phyloP scores from a whole-genome alignment of 2,329 filamentous ascomycete species.

The Fusarium chaquense region DNA sequence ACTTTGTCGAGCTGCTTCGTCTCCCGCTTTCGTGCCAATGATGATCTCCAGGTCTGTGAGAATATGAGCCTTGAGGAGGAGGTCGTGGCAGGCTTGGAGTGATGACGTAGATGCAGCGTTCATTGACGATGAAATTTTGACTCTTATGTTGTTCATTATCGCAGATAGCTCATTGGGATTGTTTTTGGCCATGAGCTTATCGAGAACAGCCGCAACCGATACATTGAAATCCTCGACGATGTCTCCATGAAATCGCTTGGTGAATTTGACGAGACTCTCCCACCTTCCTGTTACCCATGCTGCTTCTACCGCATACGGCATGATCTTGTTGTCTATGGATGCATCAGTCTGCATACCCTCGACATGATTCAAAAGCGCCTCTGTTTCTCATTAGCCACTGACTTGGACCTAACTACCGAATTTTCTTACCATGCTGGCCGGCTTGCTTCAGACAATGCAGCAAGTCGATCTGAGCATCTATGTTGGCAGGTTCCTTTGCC shows the following conservation, averaged over 20 bases:
- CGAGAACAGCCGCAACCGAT: slow-evolving; percentile 72
- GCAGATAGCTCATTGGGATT: slow-evolving; percentile 65
- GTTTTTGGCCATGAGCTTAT: slow-evolving; percentile 68
- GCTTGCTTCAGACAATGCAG: slow-evolving; percentile 92
- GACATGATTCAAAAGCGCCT: slow-evolving; percentile 87
- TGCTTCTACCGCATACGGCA: slow-evolving; percentile 90
- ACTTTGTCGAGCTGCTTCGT: slow-evolving; percentile 54
- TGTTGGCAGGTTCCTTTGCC: slow-evolving; percentile 79
- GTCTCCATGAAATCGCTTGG: slow-evolving; percentile 65
- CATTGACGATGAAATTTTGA: slow-evolving; percentile 78
- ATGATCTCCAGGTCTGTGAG: slow-evolving; percentile 89
- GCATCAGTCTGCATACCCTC: slow-evolving; percentile 75
- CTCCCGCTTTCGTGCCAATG: slow-evolving; percentile 61
- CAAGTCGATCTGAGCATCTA: slow-evolving; percentile 83
- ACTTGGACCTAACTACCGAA: slow-evolving; percentile 30
- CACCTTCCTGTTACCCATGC: slow-evolving; percentile 91
- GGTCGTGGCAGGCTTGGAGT: slow-evolving; percentile 84
- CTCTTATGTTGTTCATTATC: slow-evolving; percentile 73
- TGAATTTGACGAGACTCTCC: slow-evolving; percentile 77
- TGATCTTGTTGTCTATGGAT: slow-evolving; percentile 69
- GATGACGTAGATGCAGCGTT: slow-evolving; percentile 83
- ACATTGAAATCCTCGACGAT: slow-evolving; percentile 78
- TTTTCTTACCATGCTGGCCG: slow-evolving; percentile 86
- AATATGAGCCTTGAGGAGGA: slow-evolving; percentile 87
- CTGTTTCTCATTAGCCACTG: slow-evolving; percentile 58